Evolutionary conservation across 2,329 filamentous ascomycete genomes (phyloP).

Genomic region (Clarireedia monteithiana): DNA sequence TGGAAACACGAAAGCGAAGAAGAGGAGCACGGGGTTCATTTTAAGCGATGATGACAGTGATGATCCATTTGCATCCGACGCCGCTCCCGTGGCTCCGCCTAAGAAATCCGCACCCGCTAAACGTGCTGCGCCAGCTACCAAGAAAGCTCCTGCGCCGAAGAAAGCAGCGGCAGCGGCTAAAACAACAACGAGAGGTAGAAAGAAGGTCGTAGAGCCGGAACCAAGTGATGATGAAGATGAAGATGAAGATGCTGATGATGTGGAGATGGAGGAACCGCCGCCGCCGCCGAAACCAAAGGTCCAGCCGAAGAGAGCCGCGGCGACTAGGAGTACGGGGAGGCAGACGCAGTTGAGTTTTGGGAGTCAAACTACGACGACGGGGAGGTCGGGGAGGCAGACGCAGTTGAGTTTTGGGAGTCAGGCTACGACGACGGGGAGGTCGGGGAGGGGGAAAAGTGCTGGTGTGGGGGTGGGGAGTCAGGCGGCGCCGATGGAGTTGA

Average conservation of each 20-base stretch:
- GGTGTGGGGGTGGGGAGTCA: not conserved
- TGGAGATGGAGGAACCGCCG: constrained; percentile 42
- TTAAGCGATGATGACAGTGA: constrained; percentile 41
- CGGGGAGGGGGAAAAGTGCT: constrained; percentile 4
- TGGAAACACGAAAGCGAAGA: constrained; percentile 2
- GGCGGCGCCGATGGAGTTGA: constrained; percentile 43
- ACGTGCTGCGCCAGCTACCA: constrained; percentile 32
- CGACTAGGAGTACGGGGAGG: constrained; percentile 28
- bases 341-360: constrained; percentile 46
- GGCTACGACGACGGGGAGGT: constrained; percentile 29
- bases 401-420: constrained; percentile 40
- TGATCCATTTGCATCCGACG: constrained; percentile 32
- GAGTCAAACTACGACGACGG: constrained; percentile 29
- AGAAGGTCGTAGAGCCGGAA: constrained; percentile 30
- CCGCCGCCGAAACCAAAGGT: constrained; percentile 33
- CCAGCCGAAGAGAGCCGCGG: constrained; percentile 23
- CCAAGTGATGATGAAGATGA: constrained; percentile 38
- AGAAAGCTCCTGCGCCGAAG: constrained; percentile 31
- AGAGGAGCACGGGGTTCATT: not conserved
- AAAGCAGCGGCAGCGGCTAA: constrained; percentile 30
- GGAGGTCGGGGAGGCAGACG: constrained; percentile 37
- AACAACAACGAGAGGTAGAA: constrained; percentile 35
- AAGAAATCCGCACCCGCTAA: constrained; percentile 26
- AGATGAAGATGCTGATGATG: constrained; percentile 33
- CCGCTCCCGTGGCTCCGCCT: not conserved